Evolutionary conservation across 108 stramenopile species (phyloP), one percentile per base, ranked within the genome.

Genomic region (Cyclotella baltica): DNA sequence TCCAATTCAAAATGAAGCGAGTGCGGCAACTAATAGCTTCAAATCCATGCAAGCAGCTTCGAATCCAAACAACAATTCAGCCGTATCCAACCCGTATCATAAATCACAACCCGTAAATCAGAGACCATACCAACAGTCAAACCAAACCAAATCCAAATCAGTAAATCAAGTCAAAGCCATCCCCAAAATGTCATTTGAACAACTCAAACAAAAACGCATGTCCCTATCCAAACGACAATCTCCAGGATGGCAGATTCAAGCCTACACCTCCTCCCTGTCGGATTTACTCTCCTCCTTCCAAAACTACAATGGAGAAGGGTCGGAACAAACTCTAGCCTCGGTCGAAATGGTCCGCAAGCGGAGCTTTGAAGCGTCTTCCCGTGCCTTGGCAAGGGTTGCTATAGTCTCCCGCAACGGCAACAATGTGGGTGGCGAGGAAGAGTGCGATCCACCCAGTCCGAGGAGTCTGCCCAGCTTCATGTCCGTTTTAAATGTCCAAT

Each of bases 401-500:
- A 81, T 81, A 5, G 70, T 67, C 10, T 75, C 73, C 16, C 68
- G 80, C 20, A 55, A 20, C 0, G 64, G 36, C 3, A 53, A 63
- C 19, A 69, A 69, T 9, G 40, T 40, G 1, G 47, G 37, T 4
- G 51, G 28, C 33, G 34, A 30, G 40, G 64, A 67, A 16, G 73
- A 81, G 36, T 81, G 40, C 33, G 51, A 56, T 53, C 80, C 80
- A 47, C 74, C 80, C 38, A 73, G 72, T 73, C 79, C 79, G 0
- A 68, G 79, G 72, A 80, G 72, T 55, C 63, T 80, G 62, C 79
- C 79, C 29, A 20, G 58, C 18, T 81, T 70, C 70, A 75, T 82
- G 75, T 75, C 81, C 1, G 81, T 82, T 2, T 47, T 82, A 64
- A 82, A 82, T 82, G 81, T 75, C 3, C 55, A 73, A n/a, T n/a